Percentiles rank a stretch among this genome's conserved stretches.
Evolutionary conservation across 2,329 filamentous ascomycete species (phyloP).

Genomic region (Penicillium polonicum): DNA sequence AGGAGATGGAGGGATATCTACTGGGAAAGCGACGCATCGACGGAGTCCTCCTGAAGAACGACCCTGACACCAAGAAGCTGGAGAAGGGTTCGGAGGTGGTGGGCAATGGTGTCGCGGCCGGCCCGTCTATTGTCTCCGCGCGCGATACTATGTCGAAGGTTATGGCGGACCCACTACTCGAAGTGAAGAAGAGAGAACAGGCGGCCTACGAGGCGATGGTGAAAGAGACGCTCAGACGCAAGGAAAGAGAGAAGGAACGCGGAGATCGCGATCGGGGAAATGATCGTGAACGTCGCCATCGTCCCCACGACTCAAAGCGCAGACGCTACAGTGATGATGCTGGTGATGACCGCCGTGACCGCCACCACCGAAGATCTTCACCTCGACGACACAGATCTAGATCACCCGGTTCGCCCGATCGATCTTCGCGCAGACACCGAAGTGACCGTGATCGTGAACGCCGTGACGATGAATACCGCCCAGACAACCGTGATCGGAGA

Average conservation of each 20-base stretch:
- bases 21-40: slow-evolving; percentile 92
- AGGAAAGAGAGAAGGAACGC: slow-evolving; percentile 27
- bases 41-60: slow-evolving; percentile 71
- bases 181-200: slow-evolving; percentile 91
- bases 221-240: slow-evolving; percentile 44
- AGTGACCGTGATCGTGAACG: slow-evolving; percentile 27
- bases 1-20: slow-evolving; percentile 91
- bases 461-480: slow-evolving; percentile 7
- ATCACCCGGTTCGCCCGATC: slow-evolving; percentile 24
- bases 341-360: slow-evolving; percentile 24
- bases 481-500: slow-evolving; percentile 13
- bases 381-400: slow-evolving; percentile 28
- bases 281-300: slow-evolving; percentile 23
- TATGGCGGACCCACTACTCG: slow-evolving; percentile 83
- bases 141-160: slow-evolving; percentile 84
- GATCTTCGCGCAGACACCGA: slow-evolving; percentile 25
- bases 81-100: slow-evolving; percentile 62
- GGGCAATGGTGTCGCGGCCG: slow-evolving; percentile 18
- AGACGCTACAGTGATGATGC: slow-evolving; percentile 26
- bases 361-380: slow-evolving; percentile 19
- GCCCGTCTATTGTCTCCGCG: slow-evolving; percentile 64
- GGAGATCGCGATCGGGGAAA: slow-evolving; percentile 18
- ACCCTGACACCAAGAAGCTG: slow-evolving; percentile 70
- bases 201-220: slow-evolving; percentile 65
- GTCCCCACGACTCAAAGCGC: slow-evolving; percentile 25